Evolutionary conservation across 202 grass and related monocot species (phyloP), one percentile per base, ranked within the genome.

Genomic region (Zizania palustris): DNA sequence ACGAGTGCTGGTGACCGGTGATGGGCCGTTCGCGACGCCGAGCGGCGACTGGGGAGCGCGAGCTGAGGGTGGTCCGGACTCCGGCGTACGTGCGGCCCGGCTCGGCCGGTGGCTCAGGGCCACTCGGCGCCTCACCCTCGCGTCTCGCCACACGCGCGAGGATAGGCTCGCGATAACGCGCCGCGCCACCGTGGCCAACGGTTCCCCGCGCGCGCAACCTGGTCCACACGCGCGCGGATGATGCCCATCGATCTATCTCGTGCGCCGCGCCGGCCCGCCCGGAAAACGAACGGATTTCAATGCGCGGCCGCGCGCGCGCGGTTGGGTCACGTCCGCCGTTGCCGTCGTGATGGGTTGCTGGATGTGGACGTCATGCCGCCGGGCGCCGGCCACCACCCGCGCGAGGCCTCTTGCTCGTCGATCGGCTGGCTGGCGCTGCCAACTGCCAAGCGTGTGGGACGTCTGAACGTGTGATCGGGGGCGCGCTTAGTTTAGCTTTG

Each of bases 141-240:
- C 41, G 0, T 1, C 10, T 21, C 45, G 71, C 81, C 79, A 70
- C 76, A n/a, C 66, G 41, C 22, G 45, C 41, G 13, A 34, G 75
- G 83, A 73, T 74, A 85, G 74, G 68, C 38, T 69, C 45, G 14
- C 80, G 85, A 88, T 88, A 80, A 88, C 80, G 75, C 71, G 48
- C 15, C 63, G 70, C 56, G 43, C 6, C 5, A 64, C 60, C 80
- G 80, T 88, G 85, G 80, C 85, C 46, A 78, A 36, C 75, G 63
- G 69, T 13, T 80, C 45, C 45, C 62, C 50, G 43, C 7, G 10
- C 19, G 28, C 6, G 57, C 9, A 16, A 18, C 55, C 63, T 63
- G 77, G 56, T 15, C 85, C 74, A 87, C 85, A 45, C 67, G 72
- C 22, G 45, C 58, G 58, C 73, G 44, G 74, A 21, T 53, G 76